Base-by-base conservation (phyloP, 192 early-diverging fungal genomes). In the Podila epigama region DNA sequence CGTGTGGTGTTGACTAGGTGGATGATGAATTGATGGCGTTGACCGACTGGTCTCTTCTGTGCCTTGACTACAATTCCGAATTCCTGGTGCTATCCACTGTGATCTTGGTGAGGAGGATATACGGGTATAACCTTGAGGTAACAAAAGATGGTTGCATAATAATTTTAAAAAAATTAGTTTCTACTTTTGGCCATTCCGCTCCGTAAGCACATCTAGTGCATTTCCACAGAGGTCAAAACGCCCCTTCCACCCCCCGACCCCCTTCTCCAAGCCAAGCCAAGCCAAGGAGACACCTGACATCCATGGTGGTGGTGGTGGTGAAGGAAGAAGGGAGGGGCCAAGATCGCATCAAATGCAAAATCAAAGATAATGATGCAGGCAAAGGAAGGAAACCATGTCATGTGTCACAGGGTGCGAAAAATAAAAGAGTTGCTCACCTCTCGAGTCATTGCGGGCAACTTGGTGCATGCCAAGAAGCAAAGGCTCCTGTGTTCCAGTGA, bases 51-150 rank as follows among this genome's bases (percentile, higher is more conserved):
- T 58, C 20, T 63, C 69, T 34, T 63, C 69, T 48, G 61, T 63
- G 20, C 69, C 69, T 25, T 71, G 69, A 34, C 51, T 63, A 42
- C 48, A 71, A 29, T 37, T 37, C 29, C 61, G 54, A 31, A 59
- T 31, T 18, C 54, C 61, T 58, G 61, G 54, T 18, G 52, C 52
- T 25, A 58, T 60, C 39, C 36, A 28, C 15, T 60, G 36, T 15
- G 40, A 27, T 28, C 29, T 18, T n/a, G n/a, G n/a, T n/a, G n/a
- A n/a, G n/a, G n/a, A n/a, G n/a, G 37, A 15, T 8, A 36, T 11
- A 28, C 16, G 36, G 58, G 25, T 28, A 37, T 16, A 41, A 8
- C 58, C 58, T 58, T 51, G 36, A 48, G 35, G 22, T 29, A 4
- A 56, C 20, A 32, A 39, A 48, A 16, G 27, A 22, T 56, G 22